Evolutionary conservation across 2,329 filamentous ascomycete genomes (phyloP), one percentile per base, ranked within the genome.

Genomic region (Acephala macrosclerotiorum): DNA sequence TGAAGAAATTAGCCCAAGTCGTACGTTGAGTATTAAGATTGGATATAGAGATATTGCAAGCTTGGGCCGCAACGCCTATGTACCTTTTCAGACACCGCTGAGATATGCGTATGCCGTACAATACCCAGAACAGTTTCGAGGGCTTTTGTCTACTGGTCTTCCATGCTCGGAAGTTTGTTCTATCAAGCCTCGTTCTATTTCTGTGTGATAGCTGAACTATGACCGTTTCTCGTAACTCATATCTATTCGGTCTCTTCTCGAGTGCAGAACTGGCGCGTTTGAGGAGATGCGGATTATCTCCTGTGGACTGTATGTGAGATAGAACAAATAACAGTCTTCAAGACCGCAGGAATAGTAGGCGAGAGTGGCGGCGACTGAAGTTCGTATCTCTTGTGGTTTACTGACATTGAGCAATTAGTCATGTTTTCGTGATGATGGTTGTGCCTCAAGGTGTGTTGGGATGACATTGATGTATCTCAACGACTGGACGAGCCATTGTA

Each of bases 81-180:
- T 60, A 65, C 66, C 63, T 61, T 71, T 68, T 68, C 58, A 69
- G 63, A 61, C 58, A 58, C 59, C 59, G 53, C 49, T 26, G 9
- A 59, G 59, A 62, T 67, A 66, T 67, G 68, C 64, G 49, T 64
- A 69, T 70, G 53, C 49, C 12, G 49, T 29, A 16, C 22, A 66
- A 64, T 64, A 35, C 60, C 36, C 65, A 59, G 61, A 56, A 49
- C 33, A 35, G 69, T 64, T 71, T 69, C 62, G 60, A 65, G 42
- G 29, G 51, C 38, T 66, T 66, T 35, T 64, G 20, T 58, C 20
- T 51, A 55, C 45, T 40, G 45, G 33, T 63, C 60, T 63, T 62
- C 61, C 63, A 62, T 63, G 60, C 25, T 58, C 53, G 40, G 38
- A 29, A 56, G 49, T 62, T 64, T 33, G 35, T 64, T 63, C 51